Percentiles rank a stretch among this genome's conserved stretches.
These are phyloP conservation scores for Coccomyxa subellipsoidea DNA, from an alignment of 163 green algal species.

Conservation along the genomic window DNA sequence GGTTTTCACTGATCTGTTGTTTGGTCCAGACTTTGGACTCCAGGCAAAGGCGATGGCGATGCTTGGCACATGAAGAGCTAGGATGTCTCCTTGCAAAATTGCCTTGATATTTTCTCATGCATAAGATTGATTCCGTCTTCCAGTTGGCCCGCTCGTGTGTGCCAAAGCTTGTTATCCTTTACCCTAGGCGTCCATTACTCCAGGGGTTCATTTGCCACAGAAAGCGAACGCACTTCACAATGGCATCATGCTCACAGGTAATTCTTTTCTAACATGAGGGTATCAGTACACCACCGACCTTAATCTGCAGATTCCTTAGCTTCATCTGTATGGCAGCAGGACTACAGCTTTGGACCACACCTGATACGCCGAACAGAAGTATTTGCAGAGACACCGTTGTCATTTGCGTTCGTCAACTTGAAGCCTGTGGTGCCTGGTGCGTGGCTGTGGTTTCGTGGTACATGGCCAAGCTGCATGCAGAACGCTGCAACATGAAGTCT, in stretches of 20 bases:
- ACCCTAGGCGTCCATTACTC: background rate
- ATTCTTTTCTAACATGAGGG: background rate
- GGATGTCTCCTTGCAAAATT: too few species aligned
- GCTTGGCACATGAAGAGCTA: too few species aligned
- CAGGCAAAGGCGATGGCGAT: too few species aligned
- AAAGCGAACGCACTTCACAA: background rate
- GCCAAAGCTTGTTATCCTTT: too few species aligned
- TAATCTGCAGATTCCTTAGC: background rate
- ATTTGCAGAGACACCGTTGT: conserved; percentile 70
- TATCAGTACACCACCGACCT: too few species aligned
- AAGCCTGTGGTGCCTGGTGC: conserved; percentile 89
- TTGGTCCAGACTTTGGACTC: too few species aligned
- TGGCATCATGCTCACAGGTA: background rate
- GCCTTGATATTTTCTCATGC: too few species aligned
- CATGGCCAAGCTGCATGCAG: background rate
- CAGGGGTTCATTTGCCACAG: background rate
- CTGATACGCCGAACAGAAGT: conserved; percentile 66
- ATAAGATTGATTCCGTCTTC: too few species aligned
- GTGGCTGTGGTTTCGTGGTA: background rate
- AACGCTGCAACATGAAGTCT: background rate
- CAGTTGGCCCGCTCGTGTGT: too few species aligned
- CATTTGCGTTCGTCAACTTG: conserved; percentile 94
- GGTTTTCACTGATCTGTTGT: too few species aligned
- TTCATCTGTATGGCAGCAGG: background rate
- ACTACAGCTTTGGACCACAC: conserved; percentile 67